These are phyloP conservation scores for Ammopiptanthus mongolicus DNA, from an alignment of 306 rosid genomes.

Conservation along the genomic window DNA sequence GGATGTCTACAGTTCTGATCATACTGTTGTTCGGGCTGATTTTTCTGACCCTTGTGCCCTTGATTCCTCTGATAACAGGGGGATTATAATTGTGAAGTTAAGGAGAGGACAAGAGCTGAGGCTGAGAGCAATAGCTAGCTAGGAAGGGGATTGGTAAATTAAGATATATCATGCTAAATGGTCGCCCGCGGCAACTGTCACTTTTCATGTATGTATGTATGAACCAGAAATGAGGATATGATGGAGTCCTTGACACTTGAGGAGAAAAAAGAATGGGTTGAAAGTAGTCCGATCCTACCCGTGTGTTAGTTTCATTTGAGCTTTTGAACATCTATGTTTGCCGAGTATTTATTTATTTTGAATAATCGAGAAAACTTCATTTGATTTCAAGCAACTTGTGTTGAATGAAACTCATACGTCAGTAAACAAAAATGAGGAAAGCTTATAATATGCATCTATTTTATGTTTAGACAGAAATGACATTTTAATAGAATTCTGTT, in stretches of 20 bases:
- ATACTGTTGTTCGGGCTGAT: constrained; percentile 84
- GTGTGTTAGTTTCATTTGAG: too few relatives aligned
- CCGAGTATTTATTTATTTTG: too few relatives aligned
- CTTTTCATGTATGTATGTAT: constrained; percentile 97
- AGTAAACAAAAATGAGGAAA: too few relatives aligned
- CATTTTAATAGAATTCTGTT: too few relatives aligned
- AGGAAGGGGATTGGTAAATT: constrained; percentile 95
- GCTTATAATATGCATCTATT: too few relatives aligned
- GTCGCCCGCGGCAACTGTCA: constrained; percentile 97
- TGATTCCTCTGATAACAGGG: constrained; percentile 61
- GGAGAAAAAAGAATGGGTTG: constrained; percentile 83
- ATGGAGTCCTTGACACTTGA: constrained; percentile 79
- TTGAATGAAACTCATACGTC: too few relatives aligned
- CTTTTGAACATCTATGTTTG: too few relatives aligned
- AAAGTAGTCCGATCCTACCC: constrained; percentile 89
- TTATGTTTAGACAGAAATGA: too few relatives aligned
- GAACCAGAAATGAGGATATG: constrained; percentile 89
- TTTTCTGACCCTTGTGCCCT: constrained; percentile 50
- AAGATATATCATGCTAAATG: constrained; percentile 99
- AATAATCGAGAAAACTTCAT: too few relatives aligned
- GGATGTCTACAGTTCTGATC: constrained; percentile 82
- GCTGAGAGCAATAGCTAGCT: constrained; percentile 94
- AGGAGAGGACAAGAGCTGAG: constrained; percentile 88
- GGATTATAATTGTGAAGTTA: constrained; percentile 87
- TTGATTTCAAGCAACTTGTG: too few relatives aligned